These are phyloP conservation scores for Prasinococcaceae sp. DNA, from an alignment of 139 green algal species.

Conservation along the genomic window DNA sequence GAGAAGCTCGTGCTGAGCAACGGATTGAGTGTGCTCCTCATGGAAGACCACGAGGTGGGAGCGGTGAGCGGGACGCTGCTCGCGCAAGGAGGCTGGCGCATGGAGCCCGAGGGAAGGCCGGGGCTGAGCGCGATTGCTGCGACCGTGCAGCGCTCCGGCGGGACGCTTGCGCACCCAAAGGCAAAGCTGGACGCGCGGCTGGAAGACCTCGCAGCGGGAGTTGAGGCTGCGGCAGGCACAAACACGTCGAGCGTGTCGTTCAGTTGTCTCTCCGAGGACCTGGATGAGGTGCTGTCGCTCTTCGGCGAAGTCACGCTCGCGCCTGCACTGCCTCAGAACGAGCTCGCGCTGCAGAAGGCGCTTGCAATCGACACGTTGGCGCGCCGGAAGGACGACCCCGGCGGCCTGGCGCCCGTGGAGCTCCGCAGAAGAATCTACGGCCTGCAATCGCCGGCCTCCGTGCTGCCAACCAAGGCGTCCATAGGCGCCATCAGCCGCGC, in stretches of 20 bases:
- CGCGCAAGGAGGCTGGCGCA: background rate
- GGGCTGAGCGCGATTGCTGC: slow-evolving; percentile 10
- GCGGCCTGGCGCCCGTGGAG: background rate
- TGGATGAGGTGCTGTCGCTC: slow-evolving; percentile 10
- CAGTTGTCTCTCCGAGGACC: slow-evolving; percentile 16
- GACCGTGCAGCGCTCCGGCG: slow-evolving; percentile 17
- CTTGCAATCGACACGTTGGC: slow-evolving; percentile 10
- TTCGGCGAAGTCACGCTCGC: slow-evolving; percentile 14
- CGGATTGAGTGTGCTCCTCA: slow-evolving; percentile 9
- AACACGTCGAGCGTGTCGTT: slow-evolving; percentile 10
- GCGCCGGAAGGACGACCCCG: slow-evolving; percentile 17
- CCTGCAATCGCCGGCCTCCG: background rate
- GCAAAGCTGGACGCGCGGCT: slow-evolving; percentile 12
- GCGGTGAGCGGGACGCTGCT: slow-evolving; percentile 6
- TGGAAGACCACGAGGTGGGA: slow-evolving; percentile 23
- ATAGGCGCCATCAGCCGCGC: slow-evolving; percentile 3
- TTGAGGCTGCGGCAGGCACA: slow-evolving; percentile 7
- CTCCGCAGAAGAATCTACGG: background rate
- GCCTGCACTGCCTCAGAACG: slow-evolving; percentile 10
- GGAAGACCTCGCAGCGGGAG: slow-evolving; percentile 17
- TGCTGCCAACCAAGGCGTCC: background rate
- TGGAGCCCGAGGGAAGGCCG: background rate
- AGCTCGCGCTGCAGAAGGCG: slow-evolving; percentile 3
- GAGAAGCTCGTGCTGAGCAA: slow-evolving; percentile 19
- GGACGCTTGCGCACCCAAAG: slow-evolving; percentile 7